These are phyloP conservation scores for Acer yangbiense DNA, from an alignment of 345 rosid species.

Conservation along the genomic window DNA sequence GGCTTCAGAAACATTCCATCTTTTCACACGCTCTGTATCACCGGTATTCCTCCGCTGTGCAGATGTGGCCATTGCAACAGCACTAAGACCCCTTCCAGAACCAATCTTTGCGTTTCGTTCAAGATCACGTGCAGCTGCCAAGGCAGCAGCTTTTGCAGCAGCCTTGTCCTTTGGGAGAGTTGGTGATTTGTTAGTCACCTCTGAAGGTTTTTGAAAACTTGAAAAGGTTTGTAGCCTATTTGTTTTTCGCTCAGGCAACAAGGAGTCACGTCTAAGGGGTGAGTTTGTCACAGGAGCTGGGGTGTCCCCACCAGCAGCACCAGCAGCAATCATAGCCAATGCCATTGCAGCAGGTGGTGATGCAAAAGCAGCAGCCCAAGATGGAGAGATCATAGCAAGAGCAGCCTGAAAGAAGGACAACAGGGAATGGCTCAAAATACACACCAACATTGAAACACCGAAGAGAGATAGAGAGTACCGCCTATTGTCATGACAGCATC, in stretches of 20 bases:
- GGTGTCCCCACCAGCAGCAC: slow-evolving; percentile 90
- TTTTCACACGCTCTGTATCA: slow-evolving; percentile 89
- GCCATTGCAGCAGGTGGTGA: slow-evolving; percentile 99
- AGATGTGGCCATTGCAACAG: slow-evolving; percentile 99
- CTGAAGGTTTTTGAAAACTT: slow-evolving; percentile 87
- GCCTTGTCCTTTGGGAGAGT: slow-evolving; percentile 91
- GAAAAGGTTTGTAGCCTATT: slow-evolving; percentile 78
- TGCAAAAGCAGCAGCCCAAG: slow-evolving; percentile 99
- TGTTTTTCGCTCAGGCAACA: slow-evolving; percentile 83
- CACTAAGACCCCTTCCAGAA: slow-evolving; percentile 99
- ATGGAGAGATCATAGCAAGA: slow-evolving; percentile 88
- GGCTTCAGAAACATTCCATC: slow-evolving; percentile 96
- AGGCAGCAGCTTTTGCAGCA: slow-evolving; percentile 97
- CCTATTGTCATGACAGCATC: not conserved
- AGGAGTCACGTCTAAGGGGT: slow-evolving; percentile 80
- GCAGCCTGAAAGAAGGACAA: slow-evolving; percentile 63
- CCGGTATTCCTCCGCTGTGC: slow-evolving; percentile 84
- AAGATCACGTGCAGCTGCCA: slow-evolving; percentile 99
- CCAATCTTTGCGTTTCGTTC: slow-evolving; percentile 97
- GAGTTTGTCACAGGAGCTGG: slow-evolving; percentile 61
- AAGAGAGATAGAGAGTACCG: not conserved
- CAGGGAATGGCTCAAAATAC: not conserved
- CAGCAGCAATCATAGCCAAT: slow-evolving; percentile 99
- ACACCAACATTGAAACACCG: not conserved
- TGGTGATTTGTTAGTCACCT: slow-evolving; percentile 55